Percentiles rank a stretch among this genome's conserved stretches.
phyloP scores from a whole-genome alignment of 306 rosid genomes.

The Prosopis cineraria region DNA sequence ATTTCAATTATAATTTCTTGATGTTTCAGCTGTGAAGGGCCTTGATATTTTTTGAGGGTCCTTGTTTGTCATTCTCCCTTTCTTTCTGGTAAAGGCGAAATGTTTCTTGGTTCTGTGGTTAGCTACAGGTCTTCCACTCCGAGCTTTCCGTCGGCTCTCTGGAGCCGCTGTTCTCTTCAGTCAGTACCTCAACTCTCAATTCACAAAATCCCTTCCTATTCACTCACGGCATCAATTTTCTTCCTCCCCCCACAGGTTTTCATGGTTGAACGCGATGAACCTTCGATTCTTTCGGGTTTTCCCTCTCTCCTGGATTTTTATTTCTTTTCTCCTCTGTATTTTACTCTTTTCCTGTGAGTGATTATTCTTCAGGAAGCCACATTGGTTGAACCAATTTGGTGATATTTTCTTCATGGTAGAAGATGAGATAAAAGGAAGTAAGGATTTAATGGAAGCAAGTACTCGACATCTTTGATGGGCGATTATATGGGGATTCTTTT shows the following conservation, averaged over 20 bases:
- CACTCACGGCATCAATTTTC: background rate
- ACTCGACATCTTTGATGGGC: background rate
- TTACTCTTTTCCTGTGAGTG: background rate
- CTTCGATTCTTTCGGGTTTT: conserved; percentile 24
- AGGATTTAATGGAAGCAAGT: background rate
- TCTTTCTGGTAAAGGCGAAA: background rate
- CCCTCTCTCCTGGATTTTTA: background rate
- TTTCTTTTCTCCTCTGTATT: background rate
- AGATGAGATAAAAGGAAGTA: background rate
- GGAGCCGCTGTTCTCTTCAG: background rate
- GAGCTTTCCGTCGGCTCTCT: background rate
- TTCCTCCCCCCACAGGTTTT: conserved; percentile 7
- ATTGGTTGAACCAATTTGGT: background rate
- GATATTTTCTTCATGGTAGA: background rate
- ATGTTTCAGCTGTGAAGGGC: too few relatives aligned
- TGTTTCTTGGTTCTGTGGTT: conserved; percentile 25
- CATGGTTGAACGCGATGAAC: conserved; percentile 18
- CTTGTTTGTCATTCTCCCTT: too few relatives aligned
- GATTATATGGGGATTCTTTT: background rate
- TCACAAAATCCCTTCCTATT: conserved; percentile 27
- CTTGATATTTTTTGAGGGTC: too few relatives aligned
- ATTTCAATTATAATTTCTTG: too few relatives aligned
- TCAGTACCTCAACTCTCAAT: background rate
- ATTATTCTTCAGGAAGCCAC: background rate
- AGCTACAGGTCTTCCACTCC: conserved; percentile 28